phyloP scores from a whole-genome alignment of 148 eudicot species.

The Agrostemma githago region DNA sequence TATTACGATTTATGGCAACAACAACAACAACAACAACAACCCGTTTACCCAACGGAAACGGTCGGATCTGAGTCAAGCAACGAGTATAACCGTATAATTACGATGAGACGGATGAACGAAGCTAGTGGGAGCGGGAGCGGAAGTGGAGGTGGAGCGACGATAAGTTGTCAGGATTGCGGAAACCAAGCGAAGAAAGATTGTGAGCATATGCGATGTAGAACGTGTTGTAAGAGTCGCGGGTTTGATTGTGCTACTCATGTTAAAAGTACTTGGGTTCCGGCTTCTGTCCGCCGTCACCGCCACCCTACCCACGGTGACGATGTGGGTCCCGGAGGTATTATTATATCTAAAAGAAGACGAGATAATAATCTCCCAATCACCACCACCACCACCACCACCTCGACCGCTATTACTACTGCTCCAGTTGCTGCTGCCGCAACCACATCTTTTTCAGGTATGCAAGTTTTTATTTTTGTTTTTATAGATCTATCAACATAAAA shows the following conservation, averaged over 20 bases:
- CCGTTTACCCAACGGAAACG: not conserved
- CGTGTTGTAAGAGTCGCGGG: conserved; percentile 38
- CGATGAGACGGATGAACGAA: not conserved
- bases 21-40: conserved; percentile 6
- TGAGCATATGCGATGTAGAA: conserved; percentile 36
- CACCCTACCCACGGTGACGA: conserved; percentile 18
- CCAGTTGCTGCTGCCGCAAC: conserved; percentile 21
- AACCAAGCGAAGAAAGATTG: conserved; percentile 46
- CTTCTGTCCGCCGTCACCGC: conserved; percentile 33
- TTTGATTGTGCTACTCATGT: conserved; percentile 39
- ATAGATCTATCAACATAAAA: not conserved
- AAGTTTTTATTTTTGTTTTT: not conserved
- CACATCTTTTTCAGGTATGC: conserved; percentile 18
- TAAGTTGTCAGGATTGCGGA: conserved; percentile 42
- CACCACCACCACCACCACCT: conserved; percentile 13
- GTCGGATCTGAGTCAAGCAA: conserved; percentile 14
- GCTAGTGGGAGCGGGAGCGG: not conserved
- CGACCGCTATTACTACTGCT: conserved; percentile 27
- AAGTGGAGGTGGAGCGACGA: not conserved
- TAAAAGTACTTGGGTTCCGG: conserved; percentile 39
- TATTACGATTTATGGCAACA: conserved; percentile 23
- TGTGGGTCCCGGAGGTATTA: not conserved
- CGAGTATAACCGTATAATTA: conserved; percentile 12
- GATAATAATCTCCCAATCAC: not conserved
- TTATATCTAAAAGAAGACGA: conserved; percentile 4